Conservation (phyloP, 2,329 filamentous ascomycete genomes). For the Nothophoma quercina region DNA sequence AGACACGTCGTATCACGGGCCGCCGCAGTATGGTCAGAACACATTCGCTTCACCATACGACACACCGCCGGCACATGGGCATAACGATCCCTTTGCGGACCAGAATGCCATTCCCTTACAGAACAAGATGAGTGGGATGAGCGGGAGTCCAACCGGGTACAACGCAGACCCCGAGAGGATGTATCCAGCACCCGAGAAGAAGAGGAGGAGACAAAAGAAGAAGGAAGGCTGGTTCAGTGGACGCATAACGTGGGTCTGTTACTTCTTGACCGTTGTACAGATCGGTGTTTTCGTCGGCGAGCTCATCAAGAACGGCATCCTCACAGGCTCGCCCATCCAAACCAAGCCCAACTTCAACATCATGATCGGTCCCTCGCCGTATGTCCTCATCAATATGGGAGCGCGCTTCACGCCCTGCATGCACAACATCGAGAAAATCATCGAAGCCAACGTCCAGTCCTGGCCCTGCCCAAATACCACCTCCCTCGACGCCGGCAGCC, state of each 20-base stretch:
- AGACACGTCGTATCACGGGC: conserved; percentile 66
- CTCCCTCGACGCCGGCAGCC: conserved; percentile 65
- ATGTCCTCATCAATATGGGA: conserved; percentile 96
- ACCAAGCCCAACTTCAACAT: conserved; percentile 89
- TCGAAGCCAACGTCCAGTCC: conserved; percentile 58
- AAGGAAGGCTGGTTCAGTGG: conserved; percentile 64
- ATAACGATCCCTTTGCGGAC: conserved; percentile 62
- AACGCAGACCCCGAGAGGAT: conserved; percentile 52
- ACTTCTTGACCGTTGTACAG: conserved; percentile 78
- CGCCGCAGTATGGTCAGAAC: conserved; percentile 34
- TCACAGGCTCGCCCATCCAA: conserved; percentile 80
- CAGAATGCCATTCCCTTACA: conserved; percentile 58
- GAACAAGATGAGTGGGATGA: conserved; percentile 47
- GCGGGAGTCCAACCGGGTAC: conserved; percentile 48
- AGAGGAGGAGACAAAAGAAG: conserved; percentile 37
- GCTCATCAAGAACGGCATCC: conserved; percentile 77
- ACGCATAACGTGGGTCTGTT: conserved; percentile 80
- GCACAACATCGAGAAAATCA: conserved; percentile 77
- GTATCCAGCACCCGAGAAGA: conserved; percentile 32
- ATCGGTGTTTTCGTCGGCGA: conserved; percentile 88
- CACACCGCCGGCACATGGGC: conserved; percentile 56
- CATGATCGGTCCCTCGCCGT: conserved; percentile 93
- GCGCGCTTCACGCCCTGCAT: conserved; percentile 93
- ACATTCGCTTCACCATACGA: conserved; percentile 35
- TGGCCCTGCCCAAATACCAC: conserved; percentile 82